Evolutionary conservation across 495 filamentous ascomycete species (phyloP).

Genomic region (Neurospora terricola): DNA sequence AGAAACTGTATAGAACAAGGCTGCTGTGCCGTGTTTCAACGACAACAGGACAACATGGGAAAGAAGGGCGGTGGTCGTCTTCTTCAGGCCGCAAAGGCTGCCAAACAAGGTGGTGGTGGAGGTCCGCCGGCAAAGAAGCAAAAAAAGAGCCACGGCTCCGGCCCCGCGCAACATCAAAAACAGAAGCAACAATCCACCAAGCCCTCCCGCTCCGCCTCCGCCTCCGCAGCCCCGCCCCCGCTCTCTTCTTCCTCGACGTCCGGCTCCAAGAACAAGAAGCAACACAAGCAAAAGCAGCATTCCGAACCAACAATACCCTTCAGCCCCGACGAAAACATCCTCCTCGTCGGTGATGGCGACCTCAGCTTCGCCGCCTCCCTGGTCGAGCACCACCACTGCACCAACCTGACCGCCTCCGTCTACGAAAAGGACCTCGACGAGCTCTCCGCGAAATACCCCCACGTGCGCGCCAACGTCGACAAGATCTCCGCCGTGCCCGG

Average conservation of each 20-base stretch:
- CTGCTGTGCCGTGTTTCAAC: not conserved
- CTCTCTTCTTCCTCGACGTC: not conserved
- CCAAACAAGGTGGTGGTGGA: slow-evolving; percentile 3
- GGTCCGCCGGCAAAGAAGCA: slow-evolving; percentile 11
- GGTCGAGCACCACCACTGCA: slow-evolving; percentile 58
- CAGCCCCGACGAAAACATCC: slow-evolving; percentile 54
- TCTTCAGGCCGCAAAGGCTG: slow-evolving; percentile 12
- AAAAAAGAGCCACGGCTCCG: not conserved
- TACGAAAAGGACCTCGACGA: slow-evolving; percentile 33
- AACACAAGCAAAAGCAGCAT: slow-evolving; percentile 24
- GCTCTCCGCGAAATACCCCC: slow-evolving; percentile 66
- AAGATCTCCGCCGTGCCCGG: slow-evolving; percentile 35
- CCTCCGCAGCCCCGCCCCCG: not conserved
- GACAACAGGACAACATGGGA: not conserved
- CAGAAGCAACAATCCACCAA: slow-evolving; percentile 2
- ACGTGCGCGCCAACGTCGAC: slow-evolving; percentile 50
- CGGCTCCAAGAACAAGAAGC: slow-evolving; percentile 2
- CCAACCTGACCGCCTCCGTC: slow-evolving; percentile 47
- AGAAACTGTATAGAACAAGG: not conserved
- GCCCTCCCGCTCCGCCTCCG: not conserved
- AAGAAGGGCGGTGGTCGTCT: slow-evolving; percentile 11
- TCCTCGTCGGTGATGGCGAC: slow-evolving; percentile 89
- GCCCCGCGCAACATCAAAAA: not conserved
- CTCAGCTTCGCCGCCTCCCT: slow-evolving; percentile 81
- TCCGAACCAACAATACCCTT: slow-evolving; percentile 64